Evolutionary conservation across 2,329 filamentous ascomycete species (phyloP).

Genomic region (Fusarium austroafricanum): DNA sequence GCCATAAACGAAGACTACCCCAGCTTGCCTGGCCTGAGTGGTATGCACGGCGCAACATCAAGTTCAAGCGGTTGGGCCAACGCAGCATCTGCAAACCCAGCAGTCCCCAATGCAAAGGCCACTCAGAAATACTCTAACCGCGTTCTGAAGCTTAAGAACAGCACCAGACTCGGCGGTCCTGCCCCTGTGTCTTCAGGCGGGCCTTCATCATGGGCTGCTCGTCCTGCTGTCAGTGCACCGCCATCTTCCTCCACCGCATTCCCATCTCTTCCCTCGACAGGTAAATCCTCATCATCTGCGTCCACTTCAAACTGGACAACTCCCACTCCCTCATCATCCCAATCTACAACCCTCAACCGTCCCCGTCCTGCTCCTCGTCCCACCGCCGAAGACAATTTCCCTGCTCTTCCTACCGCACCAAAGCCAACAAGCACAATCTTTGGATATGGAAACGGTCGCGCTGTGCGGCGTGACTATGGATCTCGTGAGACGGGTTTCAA

Average conservation of each 20-base stretch:
- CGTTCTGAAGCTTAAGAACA: conserved; percentile 70
- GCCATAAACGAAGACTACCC: conserved; percentile 97
- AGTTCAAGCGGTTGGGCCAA: conserved; percentile 69
- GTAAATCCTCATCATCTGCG: conserved; percentile 39
- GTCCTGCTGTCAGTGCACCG: conserved; percentile 31
- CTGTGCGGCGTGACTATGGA: conserved; percentile 66
- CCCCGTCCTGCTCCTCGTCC: conserved; percentile 36
- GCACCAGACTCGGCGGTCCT: conserved; percentile 59
- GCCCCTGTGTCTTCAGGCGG: conserved; percentile 42
- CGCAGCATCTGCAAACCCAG: conserved; percentile 69
- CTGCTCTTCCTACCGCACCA: conserved; percentile 81
- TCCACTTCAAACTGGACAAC: conserved; percentile 49
- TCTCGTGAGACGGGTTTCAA: conserved; percentile 63
- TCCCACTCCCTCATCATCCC: conserved; percentile 46
- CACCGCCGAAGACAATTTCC: conserved; percentile 74
- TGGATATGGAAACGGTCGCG: conserved; percentile 65
- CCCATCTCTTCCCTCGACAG: conserved; percentile 55
- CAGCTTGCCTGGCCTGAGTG: conserved; percentile 80
- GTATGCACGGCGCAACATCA: conserved; percentile 71
- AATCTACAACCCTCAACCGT: conserved; percentile 37
- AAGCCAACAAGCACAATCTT: conserved; percentile 74
- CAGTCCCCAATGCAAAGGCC: conserved; percentile 52
- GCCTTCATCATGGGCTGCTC: conserved; percentile 39
- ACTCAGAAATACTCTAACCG: conserved; percentile 64
- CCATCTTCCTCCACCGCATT: conserved; percentile 53